These are phyloP conservation scores for Silene latifolia DNA, from an alignment of 148 eudicot genomes.

Conservation along the genomic window DNA sequence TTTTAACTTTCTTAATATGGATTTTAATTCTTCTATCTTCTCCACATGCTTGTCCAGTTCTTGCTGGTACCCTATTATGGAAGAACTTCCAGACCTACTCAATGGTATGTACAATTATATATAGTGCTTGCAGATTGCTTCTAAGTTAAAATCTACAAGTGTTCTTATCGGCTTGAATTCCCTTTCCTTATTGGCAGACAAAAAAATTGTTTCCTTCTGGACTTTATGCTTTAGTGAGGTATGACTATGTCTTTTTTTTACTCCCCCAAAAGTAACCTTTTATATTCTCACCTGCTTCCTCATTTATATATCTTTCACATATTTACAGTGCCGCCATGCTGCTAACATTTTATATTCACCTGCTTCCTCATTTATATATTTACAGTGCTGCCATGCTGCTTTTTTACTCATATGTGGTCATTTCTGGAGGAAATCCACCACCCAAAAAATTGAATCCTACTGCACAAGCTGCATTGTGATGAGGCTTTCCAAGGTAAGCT, in stretches of 20 bases:
- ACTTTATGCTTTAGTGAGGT: slow-evolving; percentile 65
- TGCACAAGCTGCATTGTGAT: slow-evolving; percentile 39
- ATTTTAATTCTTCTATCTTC: slow-evolving; percentile 9
- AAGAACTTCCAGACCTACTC: slow-evolving; percentile 38
- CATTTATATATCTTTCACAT: slow-evolving; percentile 9
- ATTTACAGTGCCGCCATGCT: slow-evolving; percentile 76
- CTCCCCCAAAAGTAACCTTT: background rate
- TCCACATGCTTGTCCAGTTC: slow-evolving; percentile 43
- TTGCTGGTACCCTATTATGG: slow-evolving; percentile 56
- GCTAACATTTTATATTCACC: slow-evolving; percentile 2
- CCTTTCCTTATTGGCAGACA: slow-evolving; percentile 45
- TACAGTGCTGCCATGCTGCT: slow-evolving; percentile 79
- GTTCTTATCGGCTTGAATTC: background rate
- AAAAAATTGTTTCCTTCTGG: slow-evolving; percentile 64
- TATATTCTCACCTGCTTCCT: slow-evolving; percentile 13
- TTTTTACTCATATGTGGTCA: slow-evolving; percentile 79
- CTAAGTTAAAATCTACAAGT: background rate
- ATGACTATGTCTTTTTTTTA: slow-evolving; percentile 10
- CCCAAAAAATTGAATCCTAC: slow-evolving; percentile 72
- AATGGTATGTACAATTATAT: slow-evolving; percentile 19
- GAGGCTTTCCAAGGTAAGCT: slow-evolving; percentile 18
- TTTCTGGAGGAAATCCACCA: slow-evolving; percentile 93
- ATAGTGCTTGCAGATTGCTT: background rate
- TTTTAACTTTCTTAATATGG: background rate
- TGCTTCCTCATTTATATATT: slow-evolving; percentile 16